Evolutionary conservation across 345 rosid genomes (phyloP).

Genomic region (Durio zibethinus): DNA sequence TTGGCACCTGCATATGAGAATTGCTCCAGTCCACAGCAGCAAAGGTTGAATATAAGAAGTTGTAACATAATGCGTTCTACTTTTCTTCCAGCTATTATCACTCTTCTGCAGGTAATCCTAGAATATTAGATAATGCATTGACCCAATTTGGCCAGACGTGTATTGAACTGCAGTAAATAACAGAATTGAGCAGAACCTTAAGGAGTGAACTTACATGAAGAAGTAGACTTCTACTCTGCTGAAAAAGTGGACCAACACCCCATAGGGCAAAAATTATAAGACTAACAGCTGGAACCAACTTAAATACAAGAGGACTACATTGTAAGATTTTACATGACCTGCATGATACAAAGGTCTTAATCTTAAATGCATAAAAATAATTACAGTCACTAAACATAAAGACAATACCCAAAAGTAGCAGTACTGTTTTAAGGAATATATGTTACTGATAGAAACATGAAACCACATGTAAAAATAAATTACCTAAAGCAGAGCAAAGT

Average conservation of each 20-base stretch:
- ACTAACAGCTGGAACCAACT: conserved; percentile 56
- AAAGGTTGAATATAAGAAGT: conserved; percentile 71
- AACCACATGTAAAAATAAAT: not conserved
- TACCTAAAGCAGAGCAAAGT: not conserved
- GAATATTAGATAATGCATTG: not conserved
- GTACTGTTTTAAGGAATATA: not conserved
- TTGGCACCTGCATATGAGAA: conserved; percentile 70
- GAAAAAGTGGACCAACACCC: conserved; percentile 66
- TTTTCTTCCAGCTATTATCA: no score
- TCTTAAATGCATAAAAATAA: no score
- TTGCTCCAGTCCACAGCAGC: conserved; percentile 69
- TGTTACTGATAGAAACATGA: conserved; percentile 1
- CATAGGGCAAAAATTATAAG: conserved; percentile 61
- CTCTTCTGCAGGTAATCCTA: not conserved
- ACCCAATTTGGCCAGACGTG: not conserved
- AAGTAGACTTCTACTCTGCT: conserved; percentile 51
- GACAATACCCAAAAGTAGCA: not conserved
- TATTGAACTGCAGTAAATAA: conserved; percentile 7
- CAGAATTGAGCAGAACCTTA: conserved; percentile 6
- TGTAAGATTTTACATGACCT: conserved; percentile 54
- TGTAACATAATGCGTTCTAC: no score
- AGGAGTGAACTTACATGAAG: conserved; percentile 41
- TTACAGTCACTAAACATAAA: conserved; percentile 1
- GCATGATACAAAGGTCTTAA: conserved; percentile 23
- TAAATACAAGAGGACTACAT: conserved; percentile 47